Base-by-base conservation (phyloP, 2,329 filamentous ascomycete genomes). In the Zasmidium cellare region DNA sequence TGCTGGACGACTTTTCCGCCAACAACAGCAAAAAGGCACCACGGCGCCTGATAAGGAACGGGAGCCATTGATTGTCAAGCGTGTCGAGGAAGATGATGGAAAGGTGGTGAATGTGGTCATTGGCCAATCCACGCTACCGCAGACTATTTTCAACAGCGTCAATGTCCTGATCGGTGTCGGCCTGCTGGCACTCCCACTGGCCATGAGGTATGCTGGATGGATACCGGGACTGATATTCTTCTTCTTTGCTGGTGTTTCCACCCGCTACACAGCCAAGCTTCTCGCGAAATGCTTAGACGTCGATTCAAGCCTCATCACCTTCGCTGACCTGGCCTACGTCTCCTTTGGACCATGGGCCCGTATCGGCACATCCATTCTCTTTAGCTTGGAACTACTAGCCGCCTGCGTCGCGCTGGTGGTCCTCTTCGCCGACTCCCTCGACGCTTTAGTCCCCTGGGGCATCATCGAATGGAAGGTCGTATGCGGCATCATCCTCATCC, bases 61-160 rank as follows among this genome's bases (percentile, higher is more conserved):
- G n/a, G 86, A 90, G 64, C 90, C 91, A 1, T 82, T 97, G 55
- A 77, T 96, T n/a, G 87, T 97, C 53, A 93, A 92, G 76, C 89
- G 92, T 73, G 84, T 96, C 12, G 90, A 96, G 71, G 90, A 94
- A 63, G 81, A 84, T 67, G 91, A 94, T 65, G 91, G 94, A 45
- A 91, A 88, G 69, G 84, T 93, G 49, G 85, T 96, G 56, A 84
- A 93, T 66, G 84, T 93, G 2, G 87, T 96, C 2, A 89, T 96
- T 61, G 93, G 93, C 41, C 92, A 96, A 77, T 96, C 91, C n/a
- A 99, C 93, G 1, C 81, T 97, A 16, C 92, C 92, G 0, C 93
- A 97, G 77, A 97, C 93, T 6, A 84, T 97, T 61, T 96, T 97
- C 80, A 99, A 99, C 76, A 96, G 91, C 2, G 93, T 93, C 72